Evolutionary conservation across 2,329 filamentous ascomycete species (phyloP).

Genomic region (Cercospora citrullina): DNA sequence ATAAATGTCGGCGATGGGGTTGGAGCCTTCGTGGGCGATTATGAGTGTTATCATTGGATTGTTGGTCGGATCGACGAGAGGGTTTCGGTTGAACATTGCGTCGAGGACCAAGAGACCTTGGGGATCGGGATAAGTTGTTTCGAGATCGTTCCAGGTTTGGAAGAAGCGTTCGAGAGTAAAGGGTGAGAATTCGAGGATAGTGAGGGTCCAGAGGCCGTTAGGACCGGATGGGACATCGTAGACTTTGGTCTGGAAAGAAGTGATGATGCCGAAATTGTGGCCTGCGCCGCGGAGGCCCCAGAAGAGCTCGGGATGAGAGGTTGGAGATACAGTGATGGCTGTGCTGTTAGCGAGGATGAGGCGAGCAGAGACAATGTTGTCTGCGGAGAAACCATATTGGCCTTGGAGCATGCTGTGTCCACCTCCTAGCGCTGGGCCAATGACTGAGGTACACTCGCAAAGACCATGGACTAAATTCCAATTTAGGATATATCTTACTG

Average conservation of each 20-base stretch:
- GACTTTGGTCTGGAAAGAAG: background rate
- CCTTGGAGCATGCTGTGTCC: conserved; percentile 29
- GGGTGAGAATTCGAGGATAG: background rate
- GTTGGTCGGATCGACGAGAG: background rate
- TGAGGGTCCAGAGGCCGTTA: background rate
- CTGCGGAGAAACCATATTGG: conserved; percentile 53
- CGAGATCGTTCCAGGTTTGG: conserved; percentile 1
- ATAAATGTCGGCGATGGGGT: background rate
- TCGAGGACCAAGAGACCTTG: background rate
- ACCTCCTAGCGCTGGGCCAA: conserved; percentile 20
- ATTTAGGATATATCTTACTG: background rate
- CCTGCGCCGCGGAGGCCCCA: conserved; percentile 52
- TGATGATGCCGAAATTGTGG: conserved; percentile 48
- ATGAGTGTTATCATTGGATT: conserved; percentile 1
- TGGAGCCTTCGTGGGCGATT: background rate
- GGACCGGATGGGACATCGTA: background rate
- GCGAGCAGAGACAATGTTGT: conserved; percentile 47
- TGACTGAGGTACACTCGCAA: conserved; percentile 11
- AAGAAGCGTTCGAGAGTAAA: background rate
- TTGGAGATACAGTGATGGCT: conserved; percentile 43
- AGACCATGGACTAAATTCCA: conserved; percentile 9
- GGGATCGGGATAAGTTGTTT: background rate
- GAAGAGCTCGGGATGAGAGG: conserved; percentile 52
- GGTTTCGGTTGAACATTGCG: background rate
- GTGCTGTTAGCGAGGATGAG: conserved; percentile 46